Percentiles rank a stretch among this genome's conserved stretches.
Conservation (phyloP, 345 rosid species). For the Leavenworthia alabamica region DNA sequence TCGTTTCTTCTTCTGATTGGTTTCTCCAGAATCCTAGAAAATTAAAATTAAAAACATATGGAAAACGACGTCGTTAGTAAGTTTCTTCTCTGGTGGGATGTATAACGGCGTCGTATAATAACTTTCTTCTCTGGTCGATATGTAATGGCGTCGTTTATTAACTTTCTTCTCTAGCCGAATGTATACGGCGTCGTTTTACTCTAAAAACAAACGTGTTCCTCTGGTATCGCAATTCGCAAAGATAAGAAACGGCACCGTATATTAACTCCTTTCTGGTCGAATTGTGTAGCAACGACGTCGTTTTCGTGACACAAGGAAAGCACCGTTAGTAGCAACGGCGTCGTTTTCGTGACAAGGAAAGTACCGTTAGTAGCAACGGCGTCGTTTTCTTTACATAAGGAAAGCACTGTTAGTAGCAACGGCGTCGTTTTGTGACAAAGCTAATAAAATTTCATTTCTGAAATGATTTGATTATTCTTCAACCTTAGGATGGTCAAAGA, state of each 20-base stretch:
- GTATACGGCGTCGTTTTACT: not conserved
- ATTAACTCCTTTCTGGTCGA: too few relatives aligned
- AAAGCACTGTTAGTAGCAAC: not conserved
- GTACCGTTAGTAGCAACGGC: too few relatives aligned
- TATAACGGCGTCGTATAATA: not conserved
- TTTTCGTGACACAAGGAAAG: too few relatives aligned
- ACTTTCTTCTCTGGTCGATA: not conserved
- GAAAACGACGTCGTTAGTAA: not conserved
- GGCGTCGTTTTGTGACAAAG: not conserved
- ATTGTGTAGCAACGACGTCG: too few relatives aligned
- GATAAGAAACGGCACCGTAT: too few relatives aligned
- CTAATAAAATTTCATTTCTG: not conserved
- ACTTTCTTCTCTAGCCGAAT: not conserved
- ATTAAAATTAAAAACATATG: not conserved
- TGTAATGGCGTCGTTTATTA: not conserved
- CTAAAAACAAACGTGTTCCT: too few relatives aligned
- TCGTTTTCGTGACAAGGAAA: not conserved
- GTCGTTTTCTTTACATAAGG: too few relatives aligned
- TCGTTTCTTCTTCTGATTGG: slow-evolving; percentile 8
- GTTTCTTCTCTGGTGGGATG: not conserved
- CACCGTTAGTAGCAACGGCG: not conserved
- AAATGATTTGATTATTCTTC: not conserved
- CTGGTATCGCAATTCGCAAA: too few relatives aligned
- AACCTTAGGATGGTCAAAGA: not conserved
- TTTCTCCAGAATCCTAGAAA: not conserved